phyloP scores from a whole-genome alignment of 495 filamentous ascomycete genomes.

The Aspergillus cristatus region DNA sequence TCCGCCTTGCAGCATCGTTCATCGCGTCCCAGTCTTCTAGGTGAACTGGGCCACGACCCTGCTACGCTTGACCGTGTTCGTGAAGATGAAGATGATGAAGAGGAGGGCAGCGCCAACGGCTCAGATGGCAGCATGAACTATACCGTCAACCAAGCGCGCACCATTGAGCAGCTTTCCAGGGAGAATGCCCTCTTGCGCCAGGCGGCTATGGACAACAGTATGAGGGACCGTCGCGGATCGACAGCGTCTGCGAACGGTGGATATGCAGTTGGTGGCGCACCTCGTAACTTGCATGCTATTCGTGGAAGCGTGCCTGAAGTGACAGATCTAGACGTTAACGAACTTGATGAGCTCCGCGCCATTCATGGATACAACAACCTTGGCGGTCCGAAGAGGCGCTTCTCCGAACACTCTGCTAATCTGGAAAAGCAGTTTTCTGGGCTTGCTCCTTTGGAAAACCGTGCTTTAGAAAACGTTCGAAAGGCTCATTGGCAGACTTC shows the following conservation, averaged over 20 bases:
- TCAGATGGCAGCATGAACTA: slow-evolving; percentile 54
- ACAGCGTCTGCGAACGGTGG: slow-evolving; percentile 34
- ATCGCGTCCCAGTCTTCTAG: slow-evolving; percentile 77
- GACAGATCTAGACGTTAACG: slow-evolving; percentile 60
- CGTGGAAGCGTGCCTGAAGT: slow-evolving; percentile 61
- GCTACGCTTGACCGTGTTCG: slow-evolving; percentile 65
- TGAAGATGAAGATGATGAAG: slow-evolving; percentile 77
- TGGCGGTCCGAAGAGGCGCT: slow-evolving; percentile 42
- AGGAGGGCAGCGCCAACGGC: slow-evolving; percentile 54
- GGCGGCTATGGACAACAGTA: slow-evolving; percentile 48
- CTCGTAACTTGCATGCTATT: slow-evolving; percentile 49
- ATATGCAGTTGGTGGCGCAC: slow-evolving; percentile 38
- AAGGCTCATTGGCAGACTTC: slow-evolving; percentile 85
- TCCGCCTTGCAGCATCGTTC: slow-evolving; percentile 70
- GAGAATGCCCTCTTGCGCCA: slow-evolving; percentile 68
- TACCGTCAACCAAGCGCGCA: slow-evolving; percentile 51
- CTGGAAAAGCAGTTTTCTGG: slow-evolving; percentile 45
- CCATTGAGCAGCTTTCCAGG: slow-evolving; percentile 61
- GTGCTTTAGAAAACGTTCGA: slow-evolving; percentile 67
- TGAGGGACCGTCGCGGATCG: slow-evolving; percentile 54
- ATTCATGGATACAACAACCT: slow-evolving; percentile 39
- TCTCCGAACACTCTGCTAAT: slow-evolving; percentile 54
- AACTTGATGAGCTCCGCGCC: slow-evolving; percentile 55
- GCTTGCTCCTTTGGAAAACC: slow-evolving; percentile 54
- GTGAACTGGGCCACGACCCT: slow-evolving; percentile 65